Evolutionary conservation across 1,284 basidiomycete genomes (phyloP), one percentile per base, ranked within the genome.

Genomic region (Sporisorium graminicola): DNA sequence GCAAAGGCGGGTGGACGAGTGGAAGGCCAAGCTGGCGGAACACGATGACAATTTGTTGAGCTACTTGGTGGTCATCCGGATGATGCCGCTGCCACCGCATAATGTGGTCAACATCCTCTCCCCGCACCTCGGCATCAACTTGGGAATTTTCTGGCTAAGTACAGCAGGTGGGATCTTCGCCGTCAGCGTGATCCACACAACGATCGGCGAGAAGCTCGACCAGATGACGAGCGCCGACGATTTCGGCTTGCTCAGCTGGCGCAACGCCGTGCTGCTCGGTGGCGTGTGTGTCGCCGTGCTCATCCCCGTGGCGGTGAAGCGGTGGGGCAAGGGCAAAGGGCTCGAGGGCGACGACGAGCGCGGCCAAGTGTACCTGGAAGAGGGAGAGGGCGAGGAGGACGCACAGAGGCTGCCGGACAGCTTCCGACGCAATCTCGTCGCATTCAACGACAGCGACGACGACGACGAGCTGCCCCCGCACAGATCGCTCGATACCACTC

Each of bases 141-240:
- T 95, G 56, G 86, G 91, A 20, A 89, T 92, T 0, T 99, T 99
- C 86, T 99, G 95, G 95, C 87, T 90, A 56, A 92, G 91, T 78
- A 95, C 94, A 0, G 94, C 93, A 86, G 88, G 97, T 35, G 96
- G 95, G 31, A 94, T 98, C 78, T 90, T 95, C 58, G 95, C 95
- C 50, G 92, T 95, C 42, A 91, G 91, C 0, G 92, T 96, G 72
- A 98, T 99, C 81, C 96, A 99, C 85, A 94, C 93, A 0, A 95
- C 94, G 14, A 96, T 99, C 74, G 96, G 96, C 2, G 92, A 93
- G 44, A 86, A 86, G 52, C 89, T 99, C 31, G 95, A 98, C 80
- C 91, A 95, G 74, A 98, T 99, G 94, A 95, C 95, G 5, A 91
- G 91, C 43, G 89, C 95, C 0, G 92, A 91, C 43, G 95, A 98